Evolutionary conservation across 208 protist species (phyloP), one percentile per base, ranked within the genome.

Genomic region (Lotmaria passim): DNA sequence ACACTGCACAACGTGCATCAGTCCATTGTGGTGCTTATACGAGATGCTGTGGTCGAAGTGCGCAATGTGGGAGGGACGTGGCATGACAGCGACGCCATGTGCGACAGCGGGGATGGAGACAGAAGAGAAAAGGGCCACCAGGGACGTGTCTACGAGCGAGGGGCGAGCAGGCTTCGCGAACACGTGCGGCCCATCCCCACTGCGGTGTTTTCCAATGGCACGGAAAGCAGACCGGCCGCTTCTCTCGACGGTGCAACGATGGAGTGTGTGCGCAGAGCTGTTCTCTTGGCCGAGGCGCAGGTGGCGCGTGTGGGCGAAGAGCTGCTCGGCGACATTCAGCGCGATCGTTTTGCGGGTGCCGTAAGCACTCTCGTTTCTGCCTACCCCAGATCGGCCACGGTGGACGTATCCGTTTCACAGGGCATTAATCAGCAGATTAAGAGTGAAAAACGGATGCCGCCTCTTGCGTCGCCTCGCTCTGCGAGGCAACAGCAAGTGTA

Each of bases 201-300:
- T 19, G n/a, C 41, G 15, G 41, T 46, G 3, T 19, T 17, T 19
- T 4, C 2, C 11, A 17, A 10, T n/a, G n/a, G n/a, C n/a, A n/a
- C n/a, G n/a, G n/a, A n/a, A 19, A 10, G 41, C 11, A 17, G 7
- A 19, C 41, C 14, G 2, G 11, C 41, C 41, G 41, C 19, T 23
- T 36, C 46, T 0, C 21, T 68, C 2, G 60, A 75, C 24, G 2
- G 21, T 0, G n/a, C 71, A 0, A 81, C 90, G 48, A 21, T 91
- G 50, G 61, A 79, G 6, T 77, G 75, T 7, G 70, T 91, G 26
- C 81, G 62, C 33, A 69, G 56, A 19, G 72, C 82, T 7, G 86
- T 75, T 0, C 39, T 87, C 33, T 80, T 82, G 41, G 76, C 82
- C 7, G 89, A 94, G 70, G 61, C 81, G 14, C 75, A 86, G 58